A percentile compares a stretch with the other conserved stretches of the same genome.
These are phyloP conservation scores for Castanea mollissima DNA, from an alignment of 306 rosid species.

Conservation along the genomic window DNA sequence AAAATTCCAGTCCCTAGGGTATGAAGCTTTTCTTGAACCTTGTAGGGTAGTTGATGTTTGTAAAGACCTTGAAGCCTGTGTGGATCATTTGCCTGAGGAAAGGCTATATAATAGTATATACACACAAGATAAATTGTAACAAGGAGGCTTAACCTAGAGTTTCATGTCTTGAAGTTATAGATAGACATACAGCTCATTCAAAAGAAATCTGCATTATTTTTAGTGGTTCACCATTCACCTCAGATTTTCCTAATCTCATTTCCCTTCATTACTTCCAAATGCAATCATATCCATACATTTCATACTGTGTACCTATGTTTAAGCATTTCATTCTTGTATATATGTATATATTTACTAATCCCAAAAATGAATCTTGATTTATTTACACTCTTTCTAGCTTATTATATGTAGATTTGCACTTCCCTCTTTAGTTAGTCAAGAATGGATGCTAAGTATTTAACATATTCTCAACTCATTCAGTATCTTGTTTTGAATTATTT, in stretches of 20 bases:
- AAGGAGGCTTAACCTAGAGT: not conserved
- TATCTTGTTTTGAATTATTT: too few relatives aligned
- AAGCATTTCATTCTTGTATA: not conserved
- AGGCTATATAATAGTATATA: not conserved
- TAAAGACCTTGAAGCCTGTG: not conserved
- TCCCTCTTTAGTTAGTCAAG: not conserved
- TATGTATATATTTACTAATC: not conserved
- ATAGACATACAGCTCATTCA: not conserved
- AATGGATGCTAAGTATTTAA: not conserved
- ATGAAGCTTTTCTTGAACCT: not conserved
- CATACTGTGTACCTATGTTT: not conserved
- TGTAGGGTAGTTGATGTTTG: not conserved
- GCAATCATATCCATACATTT: too few relatives aligned
- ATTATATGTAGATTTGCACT: not conserved
- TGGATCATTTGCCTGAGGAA: not conserved
- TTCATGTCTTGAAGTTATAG: not conserved
- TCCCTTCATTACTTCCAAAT: not conserved
- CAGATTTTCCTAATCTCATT: not conserved
- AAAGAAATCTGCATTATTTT: not conserved
- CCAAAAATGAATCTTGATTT: not conserved
- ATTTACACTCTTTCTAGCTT: not conserved
- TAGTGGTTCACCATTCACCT: not conserved
- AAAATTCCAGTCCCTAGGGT: not conserved
- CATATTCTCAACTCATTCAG: not conserved
- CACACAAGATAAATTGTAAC: not conserved